Conservation (phyloP, 192 early-diverging fungal genomes). For the Haplosporangium gracile region DNA sequence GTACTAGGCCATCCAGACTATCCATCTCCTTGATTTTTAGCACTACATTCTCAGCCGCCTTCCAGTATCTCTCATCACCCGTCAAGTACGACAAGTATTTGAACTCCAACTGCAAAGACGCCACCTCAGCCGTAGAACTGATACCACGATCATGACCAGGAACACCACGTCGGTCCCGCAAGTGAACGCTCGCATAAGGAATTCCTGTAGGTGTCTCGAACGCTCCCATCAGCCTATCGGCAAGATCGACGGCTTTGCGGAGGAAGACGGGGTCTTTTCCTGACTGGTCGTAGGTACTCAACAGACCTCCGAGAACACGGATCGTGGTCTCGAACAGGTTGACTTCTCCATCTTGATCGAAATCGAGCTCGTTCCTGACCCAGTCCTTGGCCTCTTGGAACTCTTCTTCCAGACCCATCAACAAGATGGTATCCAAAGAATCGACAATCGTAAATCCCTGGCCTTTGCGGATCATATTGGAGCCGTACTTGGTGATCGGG, state of each 20-base stretch:
- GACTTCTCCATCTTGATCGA: conserved; percentile 75
- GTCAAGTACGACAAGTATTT: conserved; percentile 78
- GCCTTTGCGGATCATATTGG: conserved; percentile 74
- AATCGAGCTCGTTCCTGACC: conserved; percentile 73
- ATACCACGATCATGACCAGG: conserved; percentile 44
- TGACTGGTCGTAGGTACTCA: conserved; percentile 78
- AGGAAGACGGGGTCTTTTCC: conserved; percentile 68
- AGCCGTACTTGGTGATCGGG: conserved; percentile 77
- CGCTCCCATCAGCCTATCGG: conserved; percentile 68
- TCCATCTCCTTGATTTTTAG: conserved; percentile 60
- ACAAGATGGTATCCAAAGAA: conserved; percentile 83
- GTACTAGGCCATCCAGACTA: conserved; percentile 77
- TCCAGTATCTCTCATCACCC: conserved; percentile 73
- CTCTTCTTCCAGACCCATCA: conserved; percentile 86
- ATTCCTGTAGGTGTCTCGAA: conserved; percentile 72
- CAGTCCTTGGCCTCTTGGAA: conserved; percentile 77
- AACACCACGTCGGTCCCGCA: conserved; percentile 42
- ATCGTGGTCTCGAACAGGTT: conserved; percentile 84
- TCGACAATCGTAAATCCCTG: conserved; percentile 88
- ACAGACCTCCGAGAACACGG: conserved; percentile 80
- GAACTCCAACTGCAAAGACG: conserved; percentile 82
- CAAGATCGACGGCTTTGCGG: conserved; percentile 73
- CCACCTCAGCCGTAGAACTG: conserved; percentile 70
- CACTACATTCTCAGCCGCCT: conserved; percentile 75
- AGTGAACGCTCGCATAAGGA: conserved; percentile 67